These are phyloP conservation scores for Passalora sequoiae DNA, from an alignment of 2,329 filamentous ascomycete species.

Conservation along the genomic window DNA sequence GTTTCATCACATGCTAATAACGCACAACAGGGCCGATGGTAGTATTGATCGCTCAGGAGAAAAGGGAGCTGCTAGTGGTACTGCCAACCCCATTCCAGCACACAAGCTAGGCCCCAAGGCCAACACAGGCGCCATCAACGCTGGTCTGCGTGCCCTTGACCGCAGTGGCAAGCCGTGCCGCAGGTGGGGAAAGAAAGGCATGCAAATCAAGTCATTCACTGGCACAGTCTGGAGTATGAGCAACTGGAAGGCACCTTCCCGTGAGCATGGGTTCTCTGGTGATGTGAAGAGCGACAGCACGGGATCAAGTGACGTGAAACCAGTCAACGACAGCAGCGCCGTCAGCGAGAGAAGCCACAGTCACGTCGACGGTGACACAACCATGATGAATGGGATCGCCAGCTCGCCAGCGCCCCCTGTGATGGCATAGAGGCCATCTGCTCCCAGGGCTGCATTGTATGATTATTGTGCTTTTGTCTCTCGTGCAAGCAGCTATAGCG, in stretches of 20 bases:
- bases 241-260: constrained; percentile 70
- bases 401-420: constrained; percentile 38
- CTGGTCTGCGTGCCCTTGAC: constrained; percentile 87
- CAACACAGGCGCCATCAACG: constrained; percentile 96
- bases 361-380: constrained; percentile 39
- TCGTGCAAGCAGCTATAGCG: constrained; percentile 1
- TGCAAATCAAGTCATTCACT: constrained; percentile 87
- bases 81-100: constrained; percentile 36
- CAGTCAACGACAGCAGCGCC: constrained; percentile 51
- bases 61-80: constrained; percentile 10
- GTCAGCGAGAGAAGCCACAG: constrained; percentile 56
- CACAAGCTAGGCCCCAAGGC: constrained; percentile 94
- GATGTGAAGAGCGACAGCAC: constrained; percentile 55
- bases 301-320: constrained; percentile 52
- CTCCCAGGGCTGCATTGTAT: constrained; percentile 1
- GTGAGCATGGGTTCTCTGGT: constrained; percentile 53
- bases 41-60: constrained; percentile 39
- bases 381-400: constrained; percentile 29
- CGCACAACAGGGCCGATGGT: constrained; percentile 47
- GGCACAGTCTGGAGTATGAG: constrained; percentile 76
- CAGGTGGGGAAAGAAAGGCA: constrained; percentile 79
- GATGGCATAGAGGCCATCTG: too few species aligned
- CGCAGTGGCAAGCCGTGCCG: constrained; percentile 86
- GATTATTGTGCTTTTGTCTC: too few species aligned
- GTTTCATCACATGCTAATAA: constrained; percentile 20